Evolutionary conservation across 257 asterid species (phyloP).

Genomic region (Scutellaria galericulata): DNA sequence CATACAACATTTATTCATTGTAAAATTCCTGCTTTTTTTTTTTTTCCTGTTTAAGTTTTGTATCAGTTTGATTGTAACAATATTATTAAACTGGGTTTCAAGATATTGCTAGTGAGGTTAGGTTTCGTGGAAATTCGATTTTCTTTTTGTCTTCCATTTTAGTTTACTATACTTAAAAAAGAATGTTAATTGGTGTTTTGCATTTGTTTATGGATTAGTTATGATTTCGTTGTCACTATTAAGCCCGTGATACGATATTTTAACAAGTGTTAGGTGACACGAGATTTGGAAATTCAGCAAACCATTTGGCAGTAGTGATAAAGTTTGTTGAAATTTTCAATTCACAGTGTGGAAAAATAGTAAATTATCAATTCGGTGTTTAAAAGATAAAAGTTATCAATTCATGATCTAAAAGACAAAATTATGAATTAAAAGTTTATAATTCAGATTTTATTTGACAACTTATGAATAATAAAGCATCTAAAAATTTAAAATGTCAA

Average conservation of each 20-base stretch:
- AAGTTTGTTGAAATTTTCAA: neutral
- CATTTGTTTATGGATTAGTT: neutral
- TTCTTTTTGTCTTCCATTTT: too few species aligned
- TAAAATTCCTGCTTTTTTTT: conserved; percentile 10
- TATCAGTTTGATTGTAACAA: conserved; percentile 42
- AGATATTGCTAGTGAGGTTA: conserved; percentile 18
- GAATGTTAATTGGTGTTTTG: conserved; percentile 10
- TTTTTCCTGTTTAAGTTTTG: conserved; percentile 29
- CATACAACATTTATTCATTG: conserved; percentile 36
- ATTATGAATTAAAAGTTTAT: too few species aligned
- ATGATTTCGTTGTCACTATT: neutral
- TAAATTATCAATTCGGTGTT: too few species aligned
- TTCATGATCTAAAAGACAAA: too few species aligned
- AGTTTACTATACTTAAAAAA: neutral
- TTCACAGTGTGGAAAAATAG: too few species aligned
- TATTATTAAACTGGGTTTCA: conserved; percentile 29
- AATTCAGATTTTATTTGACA: too few species aligned
- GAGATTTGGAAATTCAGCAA: neutral
- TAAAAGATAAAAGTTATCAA: too few species aligned
- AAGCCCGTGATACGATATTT: conserved; percentile 15
- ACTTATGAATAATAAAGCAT: too few species aligned
- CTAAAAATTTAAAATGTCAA: too few species aligned
- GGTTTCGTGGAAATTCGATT: conserved; percentile 7
- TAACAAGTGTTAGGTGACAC: neutral
- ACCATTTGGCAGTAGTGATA: neutral